These are phyloP conservation scores for Solanum virginianum DNA, from an alignment of 257 asterid genomes.

Conservation along the genomic window DNA sequence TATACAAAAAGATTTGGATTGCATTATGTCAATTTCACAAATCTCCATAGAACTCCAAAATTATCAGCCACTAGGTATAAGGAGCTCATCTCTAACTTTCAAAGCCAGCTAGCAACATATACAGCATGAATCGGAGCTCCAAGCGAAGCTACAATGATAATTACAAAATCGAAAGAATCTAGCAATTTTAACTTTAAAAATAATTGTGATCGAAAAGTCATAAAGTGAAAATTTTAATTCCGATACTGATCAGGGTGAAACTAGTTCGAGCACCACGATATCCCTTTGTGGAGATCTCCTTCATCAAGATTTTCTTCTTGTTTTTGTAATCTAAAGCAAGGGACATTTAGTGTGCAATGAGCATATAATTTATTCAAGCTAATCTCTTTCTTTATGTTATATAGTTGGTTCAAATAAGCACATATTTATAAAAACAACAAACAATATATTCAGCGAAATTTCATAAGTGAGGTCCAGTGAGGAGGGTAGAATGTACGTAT, in stretches of 20 bases:
- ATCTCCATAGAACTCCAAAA: constrained; percentile 29
- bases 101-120: background rate
- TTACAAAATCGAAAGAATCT: background rate
- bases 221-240: background rate
- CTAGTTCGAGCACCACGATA: background rate
- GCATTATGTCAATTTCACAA: constrained; percentile 21
- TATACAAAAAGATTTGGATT: constrained; percentile 52
- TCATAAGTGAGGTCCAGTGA: too few species aligned
- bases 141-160: background rate
- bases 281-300: background rate
- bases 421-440: too few species aligned
- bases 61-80: constrained; percentile 33
- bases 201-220: background rate
- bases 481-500: too few species aligned
- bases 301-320: background rate
- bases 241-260: background rate
- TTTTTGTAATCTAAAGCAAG: background rate
- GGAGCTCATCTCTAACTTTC: constrained; percentile 12
- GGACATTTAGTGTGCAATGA: background rate
- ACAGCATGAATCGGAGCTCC: background rate
- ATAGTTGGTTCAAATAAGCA: background rate
- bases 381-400: background rate
- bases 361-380: background rate
- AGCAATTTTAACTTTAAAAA: background rate
- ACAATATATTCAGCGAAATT: too few species aligned